Evolutionary conservation across 371 early-diverging fungal genomes (phyloP).

Genomic region (Zychaea mexicana): DNA sequence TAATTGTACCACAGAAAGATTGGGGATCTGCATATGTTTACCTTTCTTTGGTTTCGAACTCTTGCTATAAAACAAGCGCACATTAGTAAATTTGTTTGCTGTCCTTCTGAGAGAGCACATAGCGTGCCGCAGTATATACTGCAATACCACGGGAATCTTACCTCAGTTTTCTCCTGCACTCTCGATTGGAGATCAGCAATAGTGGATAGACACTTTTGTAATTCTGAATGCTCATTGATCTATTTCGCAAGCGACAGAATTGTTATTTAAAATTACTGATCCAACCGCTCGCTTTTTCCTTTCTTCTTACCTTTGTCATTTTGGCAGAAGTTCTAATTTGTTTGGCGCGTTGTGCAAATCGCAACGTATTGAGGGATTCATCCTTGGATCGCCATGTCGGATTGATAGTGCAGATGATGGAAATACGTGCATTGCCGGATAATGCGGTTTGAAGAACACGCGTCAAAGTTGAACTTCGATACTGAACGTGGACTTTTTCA

Average conservation of each 20-base stretch:
- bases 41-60: constrained; percentile 38
- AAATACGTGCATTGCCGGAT: constrained; percentile 78
- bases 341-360: constrained; percentile 86
- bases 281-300: no score
- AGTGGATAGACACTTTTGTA: constrained; percentile 79
- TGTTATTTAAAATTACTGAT: no score
- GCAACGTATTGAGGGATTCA: constrained; percentile 86
- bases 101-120: no score
- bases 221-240: constrained; percentile 78
- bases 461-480: constrained; percentile 93
- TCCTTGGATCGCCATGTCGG: constrained; percentile 69
- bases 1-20: neutral
- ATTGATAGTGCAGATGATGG: constrained; percentile 85
- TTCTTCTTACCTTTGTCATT: constrained; percentile 32
- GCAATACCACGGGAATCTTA: no score
- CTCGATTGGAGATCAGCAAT: constrained; percentile 80
- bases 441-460: constrained; percentile 89
- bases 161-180: constrained; percentile 64
- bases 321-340: constrained; percentile 53
- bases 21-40: constrained; percentile 9
- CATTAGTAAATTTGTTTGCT: neutral
- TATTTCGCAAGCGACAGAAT: constrained; percentile 3
- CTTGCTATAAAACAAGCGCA: constrained; percentile 23
- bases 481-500: constrained; percentile 73
- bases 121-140: no score